Percentiles rank a stretch among this genome's conserved stretches.
Conservation (phyloP, 179 eudicot genomes). For the Carnegiea gigantea region DNA sequence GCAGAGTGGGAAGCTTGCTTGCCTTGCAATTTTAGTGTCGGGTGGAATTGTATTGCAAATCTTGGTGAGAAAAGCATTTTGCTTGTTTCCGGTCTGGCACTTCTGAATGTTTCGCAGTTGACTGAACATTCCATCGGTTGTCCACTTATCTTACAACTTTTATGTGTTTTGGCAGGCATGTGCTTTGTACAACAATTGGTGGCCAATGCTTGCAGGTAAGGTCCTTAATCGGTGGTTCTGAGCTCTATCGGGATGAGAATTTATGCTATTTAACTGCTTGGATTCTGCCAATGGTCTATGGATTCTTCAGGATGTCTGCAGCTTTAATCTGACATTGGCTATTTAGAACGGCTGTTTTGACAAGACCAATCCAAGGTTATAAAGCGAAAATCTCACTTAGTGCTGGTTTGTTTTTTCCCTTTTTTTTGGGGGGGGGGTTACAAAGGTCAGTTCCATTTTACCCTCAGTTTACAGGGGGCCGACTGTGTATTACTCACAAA, state of each 20-base stretch:
- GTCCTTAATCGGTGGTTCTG: background rate
- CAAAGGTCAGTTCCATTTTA: no score
- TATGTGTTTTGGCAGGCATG: slow-evolving; percentile 63
- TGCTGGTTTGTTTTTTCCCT: no score
- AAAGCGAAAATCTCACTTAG: background rate
- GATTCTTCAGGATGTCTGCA: no score
- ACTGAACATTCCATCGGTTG: background rate
- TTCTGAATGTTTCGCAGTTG: background rate
- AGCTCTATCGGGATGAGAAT: background rate
- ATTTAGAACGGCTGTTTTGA: no score
- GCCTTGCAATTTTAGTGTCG: slow-evolving; percentile 76
- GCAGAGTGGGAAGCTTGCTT: slow-evolving; percentile 76
- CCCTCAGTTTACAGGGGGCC: no score
- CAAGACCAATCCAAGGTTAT: background rate
- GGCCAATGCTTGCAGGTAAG: slow-evolving; percentile 96
- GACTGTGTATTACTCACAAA: no score
- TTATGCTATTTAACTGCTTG: no score
- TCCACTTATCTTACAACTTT: slow-evolving; percentile 3
- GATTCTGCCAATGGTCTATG: no score
- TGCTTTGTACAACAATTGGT: slow-evolving; percentile 92
- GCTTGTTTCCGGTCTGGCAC: background rate
- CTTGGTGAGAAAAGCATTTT: slow-evolving; percentile 48
- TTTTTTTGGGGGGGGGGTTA: no score
- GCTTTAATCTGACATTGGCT: no score
- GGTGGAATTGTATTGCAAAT: slow-evolving; percentile 82